These are phyloP conservation scores for Chrysoporthe puriensis DNA, from an alignment of 2,329 filamentous ascomycete species.

Conservation along the genomic window DNA sequence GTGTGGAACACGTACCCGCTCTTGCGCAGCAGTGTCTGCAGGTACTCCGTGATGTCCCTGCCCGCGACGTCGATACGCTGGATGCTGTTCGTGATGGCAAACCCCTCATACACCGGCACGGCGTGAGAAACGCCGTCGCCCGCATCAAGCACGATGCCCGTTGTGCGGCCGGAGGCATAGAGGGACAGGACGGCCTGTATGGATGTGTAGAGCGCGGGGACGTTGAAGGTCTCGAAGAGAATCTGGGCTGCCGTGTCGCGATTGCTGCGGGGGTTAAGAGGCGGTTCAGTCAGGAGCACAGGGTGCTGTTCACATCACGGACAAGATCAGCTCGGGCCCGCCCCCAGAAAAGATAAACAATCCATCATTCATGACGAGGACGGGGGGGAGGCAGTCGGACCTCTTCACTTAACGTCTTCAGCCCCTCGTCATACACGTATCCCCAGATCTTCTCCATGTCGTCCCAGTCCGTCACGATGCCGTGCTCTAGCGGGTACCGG, in stretches of 20 bases:
- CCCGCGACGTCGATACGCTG: slow-evolving; percentile 94
- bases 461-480: slow-evolving; percentile 98
- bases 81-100: slow-evolving; percentile 95
- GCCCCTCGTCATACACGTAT: slow-evolving; percentile 91
- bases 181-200: slow-evolving; percentile 96
- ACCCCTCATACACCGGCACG: slow-evolving; percentile 96
- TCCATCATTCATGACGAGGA: not conserved
- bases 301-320: slow-evolving; percentile 66
- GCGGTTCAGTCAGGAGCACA: slow-evolving; percentile 93
- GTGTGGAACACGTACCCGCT: slow-evolving; percentile 95
- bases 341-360: not conserved
- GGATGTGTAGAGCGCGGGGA: slow-evolving; percentile 92
- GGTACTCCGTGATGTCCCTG: slow-evolving; percentile 91
- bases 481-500: slow-evolving; percentile 91
- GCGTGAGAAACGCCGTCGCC: slow-evolving; percentile 97
- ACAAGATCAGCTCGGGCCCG: slow-evolving; percentile 29
- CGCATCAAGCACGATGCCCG: slow-evolving; percentile 91
- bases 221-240: slow-evolving; percentile 98
- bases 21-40: slow-evolving; percentile 90
- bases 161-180: slow-evolving; percentile 94
- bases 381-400: slow-evolving; percentile 48
- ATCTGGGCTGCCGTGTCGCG: slow-evolving; percentile 96
- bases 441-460: slow-evolving; percentile 99
- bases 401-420: slow-evolving; percentile 98
- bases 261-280: slow-evolving; percentile 92